Conservation (phyloP, 768 basidiomycete genomes). For the Leccinum incarnatum region DNA sequence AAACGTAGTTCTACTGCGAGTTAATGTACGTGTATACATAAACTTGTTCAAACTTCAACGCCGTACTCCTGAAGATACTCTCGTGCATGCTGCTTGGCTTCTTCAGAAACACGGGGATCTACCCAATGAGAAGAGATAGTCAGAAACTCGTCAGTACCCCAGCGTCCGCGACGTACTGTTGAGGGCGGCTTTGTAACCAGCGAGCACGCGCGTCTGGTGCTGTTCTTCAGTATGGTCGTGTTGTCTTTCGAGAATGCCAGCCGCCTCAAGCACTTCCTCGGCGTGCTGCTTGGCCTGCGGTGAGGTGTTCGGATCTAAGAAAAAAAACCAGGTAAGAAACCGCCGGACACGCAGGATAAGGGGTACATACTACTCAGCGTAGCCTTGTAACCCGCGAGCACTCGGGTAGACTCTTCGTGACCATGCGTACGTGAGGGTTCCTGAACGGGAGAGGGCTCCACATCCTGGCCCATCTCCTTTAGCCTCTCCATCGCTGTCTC, state of each 20-base stretch:
- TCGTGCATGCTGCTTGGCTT: conserved; percentile 47
- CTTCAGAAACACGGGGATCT: conserved; percentile 48
- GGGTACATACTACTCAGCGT: conserved; percentile 40
- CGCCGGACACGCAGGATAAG: no score
- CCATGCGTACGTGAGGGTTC: neutral
- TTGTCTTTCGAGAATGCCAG: conserved; percentile 36
- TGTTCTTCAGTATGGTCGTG: conserved; percentile 34
- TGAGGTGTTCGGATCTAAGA: conserved; percentile 42
- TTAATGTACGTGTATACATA: neutral
- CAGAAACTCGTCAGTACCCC: neutral
- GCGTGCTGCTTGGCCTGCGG: conserved; percentile 52
- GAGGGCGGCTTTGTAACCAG: conserved; percentile 56
- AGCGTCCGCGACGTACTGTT: conserved; percentile 35
- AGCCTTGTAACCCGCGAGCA: conserved; percentile 50
- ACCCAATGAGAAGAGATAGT: neutral
- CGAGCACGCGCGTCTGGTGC: conserved; percentile 47
- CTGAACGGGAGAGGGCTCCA: neutral
- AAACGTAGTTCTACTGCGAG: neutral
- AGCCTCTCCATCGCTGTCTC: conserved; percentile 45
- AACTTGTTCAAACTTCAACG: conserved; percentile 12
- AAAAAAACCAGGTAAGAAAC: neutral
- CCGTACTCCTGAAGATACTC: conserved; percentile 37
- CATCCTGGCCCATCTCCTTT: conserved; percentile 35
- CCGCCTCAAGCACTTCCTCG: conserved; percentile 48
- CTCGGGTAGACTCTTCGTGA: conserved; percentile 14